These are phyloP conservation scores for Moringa oleifera DNA, from an alignment of 345 rosid genomes.

Conservation along the genomic window DNA sequence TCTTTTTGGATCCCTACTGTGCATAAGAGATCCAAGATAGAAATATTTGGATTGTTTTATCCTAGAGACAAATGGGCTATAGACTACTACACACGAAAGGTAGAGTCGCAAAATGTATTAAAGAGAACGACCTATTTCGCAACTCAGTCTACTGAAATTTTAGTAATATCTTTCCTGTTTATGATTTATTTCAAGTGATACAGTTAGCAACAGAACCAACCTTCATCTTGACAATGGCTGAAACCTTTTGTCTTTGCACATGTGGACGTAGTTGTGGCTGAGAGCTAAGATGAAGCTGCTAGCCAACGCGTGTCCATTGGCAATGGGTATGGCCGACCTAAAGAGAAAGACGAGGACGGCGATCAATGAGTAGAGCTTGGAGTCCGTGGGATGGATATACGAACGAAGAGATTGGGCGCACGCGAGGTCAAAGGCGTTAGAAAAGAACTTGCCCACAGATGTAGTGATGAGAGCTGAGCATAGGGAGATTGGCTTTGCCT, in stretches of 20 bases:
- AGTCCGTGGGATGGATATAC: constrained; percentile 31
- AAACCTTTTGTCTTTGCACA: constrained; percentile 65
- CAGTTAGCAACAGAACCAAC: constrained; percentile 35
- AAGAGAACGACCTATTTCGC: too few species aligned
- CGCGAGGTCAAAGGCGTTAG: constrained; percentile 73
- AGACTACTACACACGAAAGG: too few species aligned
- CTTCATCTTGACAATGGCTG: constrained; percentile 31
- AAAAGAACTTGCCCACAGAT: constrained; percentile 73
- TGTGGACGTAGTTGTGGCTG: constrained; percentile 54
- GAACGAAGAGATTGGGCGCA: constrained; percentile 34
- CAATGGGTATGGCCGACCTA: constrained; percentile 58
- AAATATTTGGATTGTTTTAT: too few species aligned
- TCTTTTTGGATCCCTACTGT: too few species aligned
- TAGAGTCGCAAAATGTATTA: too few species aligned
- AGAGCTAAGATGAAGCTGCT: constrained; percentile 52
- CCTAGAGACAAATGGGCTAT: too few species aligned
- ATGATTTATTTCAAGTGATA: too few species aligned
- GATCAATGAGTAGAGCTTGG: constrained; percentile 30
- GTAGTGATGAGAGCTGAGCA: constrained; percentile 59
- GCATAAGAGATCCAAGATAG: too few species aligned
- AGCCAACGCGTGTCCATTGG: constrained; percentile 74
- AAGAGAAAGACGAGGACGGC: constrained; percentile 55
- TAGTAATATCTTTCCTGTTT: too few species aligned
- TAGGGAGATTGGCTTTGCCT: constrained; percentile 30
- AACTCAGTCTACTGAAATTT: too few species aligned